phyloP scores from a whole-genome alignment of 768 basidiomycete species.

The Kondoa malvinella region DNA sequence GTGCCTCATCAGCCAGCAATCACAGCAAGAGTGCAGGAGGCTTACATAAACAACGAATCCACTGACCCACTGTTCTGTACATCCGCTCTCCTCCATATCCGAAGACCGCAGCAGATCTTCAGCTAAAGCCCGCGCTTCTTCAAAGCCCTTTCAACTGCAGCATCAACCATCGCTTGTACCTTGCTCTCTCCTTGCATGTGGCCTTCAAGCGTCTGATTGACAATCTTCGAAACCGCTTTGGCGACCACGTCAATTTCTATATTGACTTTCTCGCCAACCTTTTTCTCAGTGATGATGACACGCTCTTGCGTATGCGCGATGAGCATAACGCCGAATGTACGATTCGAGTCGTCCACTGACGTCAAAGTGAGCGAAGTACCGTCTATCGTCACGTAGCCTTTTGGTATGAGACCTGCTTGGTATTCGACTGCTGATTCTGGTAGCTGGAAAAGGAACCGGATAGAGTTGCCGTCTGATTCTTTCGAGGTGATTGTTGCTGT shows the following conservation, averaged over 20 bases:
- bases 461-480: conserved; percentile 64
- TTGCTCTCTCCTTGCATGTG: conserved; percentile 15
- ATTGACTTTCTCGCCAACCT: conserved; percentile 65
- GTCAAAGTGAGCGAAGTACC: conserved; percentile 87
- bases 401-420: conserved; percentile 53
- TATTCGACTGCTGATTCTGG: conserved; percentile 14
- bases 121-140: background rate
- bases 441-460: conserved; percentile 66
- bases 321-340: conserved; percentile 72
- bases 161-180: background rate
- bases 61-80: background rate
- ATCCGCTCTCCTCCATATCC: background rate
- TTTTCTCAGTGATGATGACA: conserved; percentile 61
- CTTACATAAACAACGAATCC: too few species aligned
- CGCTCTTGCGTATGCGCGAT: conserved; percentile 84
- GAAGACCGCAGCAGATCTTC: background rate
- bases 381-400: conserved; percentile 88
- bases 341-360: conserved; percentile 43
- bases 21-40: too few species aligned
- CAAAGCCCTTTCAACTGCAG: background rate
- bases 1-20: too few species aligned
- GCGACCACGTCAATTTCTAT: conserved; percentile 91
- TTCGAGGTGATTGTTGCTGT: conserved; percentile 59
- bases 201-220: conserved; percentile 32
- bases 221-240: conserved; percentile 76